Base-by-base conservation (phyloP, 352 stramenopile genomes). In the Pythium chondricola region DNA sequence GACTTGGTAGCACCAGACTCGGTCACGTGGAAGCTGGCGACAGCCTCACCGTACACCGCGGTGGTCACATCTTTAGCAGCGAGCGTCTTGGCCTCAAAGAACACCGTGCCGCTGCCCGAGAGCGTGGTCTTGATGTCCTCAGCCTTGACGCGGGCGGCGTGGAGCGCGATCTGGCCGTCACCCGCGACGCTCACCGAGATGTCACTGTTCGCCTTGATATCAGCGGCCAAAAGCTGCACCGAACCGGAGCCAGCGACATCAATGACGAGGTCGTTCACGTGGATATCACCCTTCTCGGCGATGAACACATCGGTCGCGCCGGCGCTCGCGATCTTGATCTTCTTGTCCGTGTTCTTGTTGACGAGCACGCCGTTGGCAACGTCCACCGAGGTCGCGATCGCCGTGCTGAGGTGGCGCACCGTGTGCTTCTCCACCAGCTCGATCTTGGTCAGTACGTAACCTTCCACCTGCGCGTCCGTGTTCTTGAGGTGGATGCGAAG, bases 361-460 rank as follows among this genome's bases (percentile, higher is more conserved):
- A 64, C 63, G 26, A 86, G 43, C 33, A 83, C 71, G 29, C 61
- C 45, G 14, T 67, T 65, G 42, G 65, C 67, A 18, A 86, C 56
- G 17, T 71, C 60, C 6, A 84, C 61, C 14, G 65, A 49, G 4
- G 67, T 63, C 10, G 69, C 65, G 21, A 73, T 60, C 1, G 65
- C 48, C 18, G 61, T 67, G 20, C 61, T 66, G 14, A 86, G 38
- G 40, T 60, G 44, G 16, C 60, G 58, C 38, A 86, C 37, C 38
- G 63, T 32, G 29, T 70, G 68, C 53, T 75, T 71, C 26, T 80
- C 52, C n/a, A 58, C 67, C 16, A 86, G 27, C 47, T 67, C 65
- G 31, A 86, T 72, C 29, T 80, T 58, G 24, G 71, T 83, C 52
- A 84, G 59, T 25, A 86, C 44, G 39, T 57, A 83, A 30, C 74